Percentiles rank a stretch among this genome's conserved stretches.
phyloP scores from a whole-genome alignment of 2,329 filamentous ascomycete species.

The Teratosphaeria zuluensis region DNA sequence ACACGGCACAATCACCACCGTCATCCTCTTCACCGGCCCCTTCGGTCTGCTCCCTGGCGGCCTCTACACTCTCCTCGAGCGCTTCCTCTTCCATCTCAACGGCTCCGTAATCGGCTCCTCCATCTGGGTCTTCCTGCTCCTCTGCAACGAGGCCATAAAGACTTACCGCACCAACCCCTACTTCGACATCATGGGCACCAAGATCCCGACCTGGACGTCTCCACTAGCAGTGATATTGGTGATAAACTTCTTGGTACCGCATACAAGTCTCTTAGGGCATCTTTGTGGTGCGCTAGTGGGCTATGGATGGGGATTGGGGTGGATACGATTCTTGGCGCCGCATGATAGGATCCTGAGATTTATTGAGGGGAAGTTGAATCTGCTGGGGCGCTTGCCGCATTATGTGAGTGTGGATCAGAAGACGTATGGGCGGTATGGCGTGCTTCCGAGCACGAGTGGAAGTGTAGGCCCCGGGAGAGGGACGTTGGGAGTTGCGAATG shows the following conservation, averaged over 20 bases:
- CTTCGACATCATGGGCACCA: constrained; percentile 53
- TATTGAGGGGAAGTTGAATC: constrained; percentile 79
- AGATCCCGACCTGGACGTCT: constrained; percentile 87
- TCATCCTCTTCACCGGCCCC: constrained; percentile 76
- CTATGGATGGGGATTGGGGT: constrained; percentile 80
- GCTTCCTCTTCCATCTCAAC: constrained; percentile 59
- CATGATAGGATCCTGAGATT: constrained; percentile 80
- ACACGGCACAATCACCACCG: constrained; percentile 79
- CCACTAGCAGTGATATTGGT: constrained; percentile 70
- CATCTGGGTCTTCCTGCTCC: constrained; percentile 84
- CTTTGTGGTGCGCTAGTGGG: constrained; percentile 74
- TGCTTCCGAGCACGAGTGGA: constrained; percentile 50
- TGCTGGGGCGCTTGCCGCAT: constrained; percentile 74
- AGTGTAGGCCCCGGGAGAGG: constrained; percentile 17
- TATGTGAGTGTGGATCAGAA: constrained; percentile 95
- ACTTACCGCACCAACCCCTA: constrained; percentile 73
- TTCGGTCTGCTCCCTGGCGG: constrained; percentile 58
- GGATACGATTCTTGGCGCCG: constrained; percentile 79
- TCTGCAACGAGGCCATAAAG: constrained; percentile 77
- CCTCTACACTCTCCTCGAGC: constrained; percentile 71
- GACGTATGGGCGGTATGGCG: constrained; percentile 85
- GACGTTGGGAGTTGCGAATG: constrained; percentile 16
- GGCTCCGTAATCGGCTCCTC: constrained; percentile 73
- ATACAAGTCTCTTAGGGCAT: constrained; percentile 78
- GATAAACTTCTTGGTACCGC: constrained; percentile 66